Conservation (phyloP, 305 asterid genomes). For the Coffea humblotiana region DNA sequence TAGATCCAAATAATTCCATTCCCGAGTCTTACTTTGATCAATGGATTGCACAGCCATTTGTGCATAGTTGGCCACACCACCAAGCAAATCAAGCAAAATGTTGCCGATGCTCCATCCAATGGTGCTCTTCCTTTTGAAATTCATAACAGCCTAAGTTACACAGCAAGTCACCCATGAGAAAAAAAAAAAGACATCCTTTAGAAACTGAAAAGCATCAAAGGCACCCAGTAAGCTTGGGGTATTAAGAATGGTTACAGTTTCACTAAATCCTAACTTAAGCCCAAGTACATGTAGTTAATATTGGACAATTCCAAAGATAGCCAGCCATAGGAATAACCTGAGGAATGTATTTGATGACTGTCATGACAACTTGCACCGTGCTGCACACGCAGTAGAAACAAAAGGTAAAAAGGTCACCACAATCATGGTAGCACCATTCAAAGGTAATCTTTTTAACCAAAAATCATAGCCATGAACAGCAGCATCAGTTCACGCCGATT, state of each 20-base stretch:
- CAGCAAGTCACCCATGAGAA: background rate
- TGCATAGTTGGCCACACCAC: constrained; percentile 72
- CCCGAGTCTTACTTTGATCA: constrained; percentile 69
- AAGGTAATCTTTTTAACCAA: background rate
- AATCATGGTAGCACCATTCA: background rate
- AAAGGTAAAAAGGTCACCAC: constrained; percentile 2
- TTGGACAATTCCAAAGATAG: background rate
- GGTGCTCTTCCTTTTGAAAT: constrained; percentile 78
- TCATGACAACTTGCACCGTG: constrained; percentile 80
- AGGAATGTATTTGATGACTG: constrained; percentile 87
- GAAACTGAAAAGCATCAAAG: constrained; percentile 5
- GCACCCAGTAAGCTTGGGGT: background rate
- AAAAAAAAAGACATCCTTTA: background rate
- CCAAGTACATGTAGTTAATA: background rate
- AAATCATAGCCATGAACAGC: background rate
- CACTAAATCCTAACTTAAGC: background rate
- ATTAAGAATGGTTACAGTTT: background rate
- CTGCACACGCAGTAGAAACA: constrained; percentile 42
- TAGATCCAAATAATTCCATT: background rate
- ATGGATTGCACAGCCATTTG: constrained; percentile 93
- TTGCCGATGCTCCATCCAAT: constrained; percentile 93
- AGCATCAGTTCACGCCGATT: background rate
- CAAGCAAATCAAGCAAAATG: constrained; percentile 82
- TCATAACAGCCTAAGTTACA: constrained; percentile 56
- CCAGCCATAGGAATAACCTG: constrained; percentile 48